Percentiles rank a stretch among this genome's conserved stretches.
These are phyloP conservation scores for Tricholoma terreum DNA, from an alignment of 768 basidiomycete species.

Conservation along the genomic window DNA sequence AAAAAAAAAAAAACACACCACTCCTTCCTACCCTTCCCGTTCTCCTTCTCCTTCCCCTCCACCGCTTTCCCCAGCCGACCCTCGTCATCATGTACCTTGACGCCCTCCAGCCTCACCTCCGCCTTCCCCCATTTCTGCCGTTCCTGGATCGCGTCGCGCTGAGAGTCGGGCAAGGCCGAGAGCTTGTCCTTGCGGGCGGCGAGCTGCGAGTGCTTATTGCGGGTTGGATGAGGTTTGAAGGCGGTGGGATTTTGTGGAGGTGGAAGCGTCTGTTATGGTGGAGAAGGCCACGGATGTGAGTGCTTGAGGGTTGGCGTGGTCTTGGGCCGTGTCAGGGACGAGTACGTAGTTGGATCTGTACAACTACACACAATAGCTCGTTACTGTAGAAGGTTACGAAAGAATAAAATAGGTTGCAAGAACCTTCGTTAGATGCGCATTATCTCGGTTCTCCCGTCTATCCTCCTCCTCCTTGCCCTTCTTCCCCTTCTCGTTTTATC, in stretches of 20 bases:
- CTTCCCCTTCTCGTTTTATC: slow-evolving; percentile 54
- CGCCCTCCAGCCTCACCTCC: slow-evolving; percentile 79
- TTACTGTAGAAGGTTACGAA: neutral
- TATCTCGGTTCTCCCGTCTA: slow-evolving; percentile 31
- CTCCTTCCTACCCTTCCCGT: slow-evolving; percentile 74
- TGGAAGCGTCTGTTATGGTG: slow-evolving; percentile 40
- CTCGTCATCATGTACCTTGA: slow-evolving; percentile 90
- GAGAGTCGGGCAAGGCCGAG: no score
- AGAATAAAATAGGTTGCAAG: neutral
- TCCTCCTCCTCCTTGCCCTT: slow-evolving; percentile 45
- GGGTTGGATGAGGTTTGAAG: no score
- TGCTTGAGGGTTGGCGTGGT: slow-evolving; percentile 30
- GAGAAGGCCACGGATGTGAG: slow-evolving; percentile 68
- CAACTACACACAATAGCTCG: slow-evolving; percentile 60
- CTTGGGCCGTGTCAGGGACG: slow-evolving; percentile 51
- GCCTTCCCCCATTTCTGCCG: slow-evolving; percentile 90
- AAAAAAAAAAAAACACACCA: slow-evolving; percentile 56
- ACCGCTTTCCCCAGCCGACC: slow-evolving; percentile 83
- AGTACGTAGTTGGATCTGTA: no score
- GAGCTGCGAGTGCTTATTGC: slow-evolving; percentile 81
- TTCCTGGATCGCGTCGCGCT: slow-evolving; percentile 76
- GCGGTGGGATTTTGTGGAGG: slow-evolving; percentile 56
- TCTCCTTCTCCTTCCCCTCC: slow-evolving; percentile 90
- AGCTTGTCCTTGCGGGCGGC: slow-evolving; percentile 73
- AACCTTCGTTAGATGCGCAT: slow-evolving; percentile 56